Percentiles rank a stretch among this genome's conserved stretches.
These are phyloP conservation scores for Dianthus caryophyllus DNA, from an alignment of 148 eudicot genomes.

Conservation along the genomic window DNA sequence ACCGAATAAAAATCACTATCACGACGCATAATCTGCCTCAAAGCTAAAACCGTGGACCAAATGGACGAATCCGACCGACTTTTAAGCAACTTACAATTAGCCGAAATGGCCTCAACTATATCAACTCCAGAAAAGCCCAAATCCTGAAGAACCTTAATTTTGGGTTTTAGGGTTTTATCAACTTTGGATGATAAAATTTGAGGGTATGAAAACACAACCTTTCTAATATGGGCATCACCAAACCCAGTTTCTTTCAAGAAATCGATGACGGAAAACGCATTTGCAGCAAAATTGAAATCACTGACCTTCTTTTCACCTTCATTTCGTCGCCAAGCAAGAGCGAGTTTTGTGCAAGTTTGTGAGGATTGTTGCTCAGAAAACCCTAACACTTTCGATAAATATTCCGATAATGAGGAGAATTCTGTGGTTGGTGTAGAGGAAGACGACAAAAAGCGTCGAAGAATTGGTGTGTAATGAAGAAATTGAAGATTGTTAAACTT, in stretches of 20 bases:
- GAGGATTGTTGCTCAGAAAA: too few species aligned
- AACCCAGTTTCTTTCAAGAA: conserved; percentile 26
- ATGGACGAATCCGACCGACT: not conserved
- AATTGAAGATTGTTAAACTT: not conserved
- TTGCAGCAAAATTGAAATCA: too few species aligned
- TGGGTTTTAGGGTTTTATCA: conserved; percentile 35
- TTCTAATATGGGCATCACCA: conserved; percentile 24
- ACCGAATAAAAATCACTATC: conserved; percentile 14
- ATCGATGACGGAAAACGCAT: conserved; percentile 25
- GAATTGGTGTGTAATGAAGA: not conserved
- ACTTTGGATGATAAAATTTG: conserved; percentile 16
- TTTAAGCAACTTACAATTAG: not conserved
- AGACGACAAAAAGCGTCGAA: not conserved
- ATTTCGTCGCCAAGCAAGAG: too few species aligned
- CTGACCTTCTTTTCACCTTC: too few species aligned
- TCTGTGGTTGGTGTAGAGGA: not conserved
- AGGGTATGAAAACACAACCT: conserved; percentile 20
- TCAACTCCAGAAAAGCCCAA: conserved; percentile 25
- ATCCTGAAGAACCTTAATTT: too few species aligned
- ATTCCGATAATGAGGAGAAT: not conserved
- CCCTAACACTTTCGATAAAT: too few species aligned
- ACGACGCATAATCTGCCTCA: conserved; percentile 15
- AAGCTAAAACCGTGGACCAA: not conserved
- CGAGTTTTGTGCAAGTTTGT: too few species aligned
- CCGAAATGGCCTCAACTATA: not conserved